These are phyloP conservation scores for Straminergon stramineum DNA, from an alignment of 225 moss, liverwort and hornwort genomes.

Conservation along the genomic window DNA sequence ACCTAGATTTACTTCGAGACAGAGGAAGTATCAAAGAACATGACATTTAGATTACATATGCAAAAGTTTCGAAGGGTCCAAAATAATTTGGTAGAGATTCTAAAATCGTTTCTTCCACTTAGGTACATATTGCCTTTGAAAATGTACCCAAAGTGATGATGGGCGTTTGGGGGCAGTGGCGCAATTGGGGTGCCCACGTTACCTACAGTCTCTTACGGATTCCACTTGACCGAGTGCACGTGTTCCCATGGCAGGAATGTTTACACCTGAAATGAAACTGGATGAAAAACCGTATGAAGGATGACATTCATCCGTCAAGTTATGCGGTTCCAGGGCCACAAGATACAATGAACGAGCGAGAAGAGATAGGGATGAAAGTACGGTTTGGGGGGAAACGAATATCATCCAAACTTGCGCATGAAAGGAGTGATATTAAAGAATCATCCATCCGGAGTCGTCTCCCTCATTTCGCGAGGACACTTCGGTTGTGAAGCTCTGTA, in stretches of 20 bases:
- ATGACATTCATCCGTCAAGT: not conserved
- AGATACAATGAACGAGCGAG: not conserved
- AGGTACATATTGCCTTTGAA: not conserved
- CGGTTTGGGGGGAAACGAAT: not conserved
- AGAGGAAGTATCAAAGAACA: not conserved
- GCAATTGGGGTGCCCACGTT: not conserved
- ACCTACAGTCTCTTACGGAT: not conserved
- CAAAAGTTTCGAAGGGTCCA: not conserved
- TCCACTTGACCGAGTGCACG: not conserved
- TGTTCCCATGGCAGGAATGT: not conserved
- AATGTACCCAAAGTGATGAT: not conserved
- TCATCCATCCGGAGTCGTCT: not conserved
- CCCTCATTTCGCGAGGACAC: not conserved
- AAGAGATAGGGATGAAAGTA: not conserved
- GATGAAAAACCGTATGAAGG: not conserved
- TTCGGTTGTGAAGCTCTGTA: not conserved
- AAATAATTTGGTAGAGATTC: not conserved
- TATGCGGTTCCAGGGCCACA: not conserved
- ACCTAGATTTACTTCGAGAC: too few relatives aligned
- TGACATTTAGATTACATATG: not conserved
- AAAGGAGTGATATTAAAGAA: not conserved
- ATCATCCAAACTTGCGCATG: not conserved
- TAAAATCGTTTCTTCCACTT: not conserved
- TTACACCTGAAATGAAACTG: not conserved
- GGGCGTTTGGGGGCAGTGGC: fast-evolving